These are phyloP conservation scores for Aspergillus bombycis DNA, from an alignment of 2,329 filamentous ascomycete species.

Conservation along the genomic window DNA sequence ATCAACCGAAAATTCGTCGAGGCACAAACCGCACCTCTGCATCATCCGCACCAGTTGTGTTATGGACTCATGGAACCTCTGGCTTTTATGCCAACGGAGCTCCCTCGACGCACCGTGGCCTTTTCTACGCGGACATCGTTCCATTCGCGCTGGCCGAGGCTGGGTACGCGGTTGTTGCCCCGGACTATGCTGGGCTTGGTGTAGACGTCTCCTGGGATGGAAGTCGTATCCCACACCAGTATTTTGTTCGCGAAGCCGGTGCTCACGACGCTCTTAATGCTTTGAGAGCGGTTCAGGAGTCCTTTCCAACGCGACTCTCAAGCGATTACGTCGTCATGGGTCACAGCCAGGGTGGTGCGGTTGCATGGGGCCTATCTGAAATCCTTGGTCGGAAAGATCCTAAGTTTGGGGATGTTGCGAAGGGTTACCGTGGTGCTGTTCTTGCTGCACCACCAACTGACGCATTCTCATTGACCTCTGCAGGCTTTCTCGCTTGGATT, in stretches of 20 bases:
- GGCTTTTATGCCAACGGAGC: conserved; percentile 45
- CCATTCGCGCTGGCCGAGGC: conserved; percentile 46
- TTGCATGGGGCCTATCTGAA: conserved; percentile 41
- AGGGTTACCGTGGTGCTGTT: conserved; percentile 14
- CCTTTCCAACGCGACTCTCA: conserved; percentile 43
- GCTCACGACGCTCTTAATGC: conserved; percentile 52
- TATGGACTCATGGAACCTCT: conserved; percentile 52
- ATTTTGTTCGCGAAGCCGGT: conserved; percentile 39
- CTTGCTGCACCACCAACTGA: conserved; percentile 10
- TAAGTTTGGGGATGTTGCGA: conserved; percentile 10
- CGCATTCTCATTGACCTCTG: conserved; percentile 1
- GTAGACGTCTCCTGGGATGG: conserved; percentile 38
- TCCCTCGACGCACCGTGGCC: conserved; percentile 46
- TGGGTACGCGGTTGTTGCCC: conserved; percentile 50
- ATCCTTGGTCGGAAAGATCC: conserved; percentile 15
- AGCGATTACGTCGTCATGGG: conserved; percentile 50
- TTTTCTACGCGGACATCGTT: conserved; percentile 46
- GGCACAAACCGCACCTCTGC: conserved; percentile 8
- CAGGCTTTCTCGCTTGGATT: conserved; percentile 19
- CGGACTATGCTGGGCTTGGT: conserved; percentile 53
- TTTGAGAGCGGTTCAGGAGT: conserved; percentile 45
- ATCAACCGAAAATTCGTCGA: conserved; percentile 24
- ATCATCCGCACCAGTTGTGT: conserved; percentile 33
- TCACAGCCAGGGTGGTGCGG: conserved; percentile 52
- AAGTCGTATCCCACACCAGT: conserved; percentile 45